Percentiles rank a stretch among this genome's conserved stretches.
phyloP scores from a whole-genome alignment of 805 yeast species.

The Yarrowia phangngaensis region DNA sequence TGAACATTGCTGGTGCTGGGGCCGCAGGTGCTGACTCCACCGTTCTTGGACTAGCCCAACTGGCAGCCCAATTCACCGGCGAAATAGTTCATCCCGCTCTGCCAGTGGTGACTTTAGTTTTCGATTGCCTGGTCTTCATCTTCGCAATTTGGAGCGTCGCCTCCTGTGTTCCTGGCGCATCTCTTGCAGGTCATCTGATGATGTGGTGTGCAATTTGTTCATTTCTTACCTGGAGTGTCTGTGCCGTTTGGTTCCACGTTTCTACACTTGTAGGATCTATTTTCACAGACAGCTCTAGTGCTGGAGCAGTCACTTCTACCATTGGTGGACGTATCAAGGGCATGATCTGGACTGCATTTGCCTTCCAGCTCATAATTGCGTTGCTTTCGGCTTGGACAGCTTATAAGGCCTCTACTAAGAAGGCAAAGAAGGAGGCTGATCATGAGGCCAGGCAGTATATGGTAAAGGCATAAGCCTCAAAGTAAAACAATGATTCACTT shows the following conservation, averaged over 20 bases:
- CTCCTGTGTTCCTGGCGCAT: not conserved
- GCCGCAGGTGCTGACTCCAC: not conserved
- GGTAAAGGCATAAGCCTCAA: not conserved
- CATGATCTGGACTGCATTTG: conserved; percentile 33
- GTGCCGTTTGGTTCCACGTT: conserved; percentile 33
- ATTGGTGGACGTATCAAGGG: conserved; percentile 30
- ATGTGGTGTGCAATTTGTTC: conserved; percentile 24
- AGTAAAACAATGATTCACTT: not conserved
- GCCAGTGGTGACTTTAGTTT: conserved; percentile 4
- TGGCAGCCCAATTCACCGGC: conserved; percentile 17
- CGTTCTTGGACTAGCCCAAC: conserved; percentile 10
- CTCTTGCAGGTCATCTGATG: conserved; percentile 1
- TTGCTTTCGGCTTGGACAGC: conserved; percentile 5
- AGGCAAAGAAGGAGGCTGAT: conserved; percentile 12
- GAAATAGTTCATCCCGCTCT: conserved; percentile 10
- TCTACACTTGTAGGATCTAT: conserved; percentile 29
- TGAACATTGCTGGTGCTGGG: not conserved
- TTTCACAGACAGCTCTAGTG: conserved; percentile 29
- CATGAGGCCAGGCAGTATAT: conserved; percentile 2
- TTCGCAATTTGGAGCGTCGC: conserved; percentile 1
- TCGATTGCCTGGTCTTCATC: not conserved
- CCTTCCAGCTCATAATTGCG: conserved; percentile 28
- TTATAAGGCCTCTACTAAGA: not conserved
- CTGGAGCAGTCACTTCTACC: conserved; percentile 27
- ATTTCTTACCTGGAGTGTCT: conserved; percentile 30